phyloP scores from a whole-genome alignment of 75 land plant genomes.

The Sequoiadendron giganteum region DNA sequence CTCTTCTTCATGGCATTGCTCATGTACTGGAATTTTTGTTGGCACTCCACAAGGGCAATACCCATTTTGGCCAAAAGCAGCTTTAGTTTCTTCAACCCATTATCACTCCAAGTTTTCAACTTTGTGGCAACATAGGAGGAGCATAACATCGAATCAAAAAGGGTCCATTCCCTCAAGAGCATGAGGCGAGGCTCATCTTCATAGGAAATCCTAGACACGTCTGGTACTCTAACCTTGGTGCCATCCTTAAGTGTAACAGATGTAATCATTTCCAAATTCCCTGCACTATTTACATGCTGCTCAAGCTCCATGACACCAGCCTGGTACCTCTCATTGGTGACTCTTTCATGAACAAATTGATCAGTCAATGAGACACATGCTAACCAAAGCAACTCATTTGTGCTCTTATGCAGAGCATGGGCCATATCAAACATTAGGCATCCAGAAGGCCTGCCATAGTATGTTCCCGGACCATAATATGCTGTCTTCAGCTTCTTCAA shows the following conservation, averaged over 20 bases:
- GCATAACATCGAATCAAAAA: conserved; percentile 90
- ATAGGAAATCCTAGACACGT: conserved; percentile 71
- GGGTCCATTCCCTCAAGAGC: conserved; percentile 90
- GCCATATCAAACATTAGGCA: conserved; percentile 83
- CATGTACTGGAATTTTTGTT: conserved; percentile 94
- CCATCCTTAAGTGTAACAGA: conserved; percentile 91
- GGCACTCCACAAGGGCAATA: conserved; percentile 83
- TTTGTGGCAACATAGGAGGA: conserved; percentile 92
- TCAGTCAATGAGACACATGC: conserved; percentile 95
- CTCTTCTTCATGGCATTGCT: conserved; percentile 65
- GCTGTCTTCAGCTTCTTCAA: conserved; percentile 47
- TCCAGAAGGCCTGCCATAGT: conserved; percentile 92
- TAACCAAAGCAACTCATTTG: conserved; percentile 89
- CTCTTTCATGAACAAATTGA: conserved; percentile 94
- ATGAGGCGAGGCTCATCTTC: conserved; percentile 95
- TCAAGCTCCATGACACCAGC: conserved; percentile 89
- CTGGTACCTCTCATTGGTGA: conserved; percentile 87
- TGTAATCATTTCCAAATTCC: conserved; percentile 70
- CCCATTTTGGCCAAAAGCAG: conserved; percentile 94
- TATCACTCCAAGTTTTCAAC: conserved; percentile 95
- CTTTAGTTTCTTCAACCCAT: conserved; percentile 80
- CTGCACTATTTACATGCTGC: conserved; percentile 75
- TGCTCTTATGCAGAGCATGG: conserved; percentile 83
- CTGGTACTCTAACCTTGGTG: conserved; percentile 86
- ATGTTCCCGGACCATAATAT: conserved; percentile 82